Percentiles rank a stretch among this genome's conserved stretches.
Evolutionary conservation across 1,284 basidiomycete species (phyloP).

Genomic region (Cryptococcus amylolentus): DNA sequence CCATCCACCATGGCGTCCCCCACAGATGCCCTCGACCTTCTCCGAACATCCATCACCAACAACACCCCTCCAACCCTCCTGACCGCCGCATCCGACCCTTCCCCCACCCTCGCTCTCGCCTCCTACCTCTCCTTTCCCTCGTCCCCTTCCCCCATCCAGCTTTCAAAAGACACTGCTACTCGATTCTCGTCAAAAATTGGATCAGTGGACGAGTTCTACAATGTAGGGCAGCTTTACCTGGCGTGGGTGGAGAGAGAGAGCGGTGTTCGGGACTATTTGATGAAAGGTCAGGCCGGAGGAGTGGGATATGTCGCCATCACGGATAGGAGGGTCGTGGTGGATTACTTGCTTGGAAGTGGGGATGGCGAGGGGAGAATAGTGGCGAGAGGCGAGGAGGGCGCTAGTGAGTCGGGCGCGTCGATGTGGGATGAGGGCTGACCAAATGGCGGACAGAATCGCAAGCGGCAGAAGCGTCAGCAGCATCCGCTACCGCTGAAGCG

Average conservation of each 20-base stretch:
- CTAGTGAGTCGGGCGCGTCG: constrained; percentile 51
- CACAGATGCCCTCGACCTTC: constrained; percentile 40
- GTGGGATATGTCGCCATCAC: constrained; percentile 76
- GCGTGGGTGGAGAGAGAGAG: constrained; percentile 72
- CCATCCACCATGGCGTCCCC: constrained; percentile 9
- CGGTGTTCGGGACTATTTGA: constrained; percentile 77
- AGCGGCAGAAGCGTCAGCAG: constrained; percentile 22
- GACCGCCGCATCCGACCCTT: constrained; percentile 51
- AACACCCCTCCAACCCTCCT: constrained; percentile 39
- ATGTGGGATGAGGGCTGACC: neutral
- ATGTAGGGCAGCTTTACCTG: constrained; percentile 73
- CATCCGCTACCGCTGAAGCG: constrained; percentile 21
- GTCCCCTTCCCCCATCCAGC: constrained; percentile 38
- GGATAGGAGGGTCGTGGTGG: constrained; percentile 74
- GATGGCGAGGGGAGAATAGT: constrained; percentile 58
- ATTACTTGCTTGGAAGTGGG: constrained; percentile 67
- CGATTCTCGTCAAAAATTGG: constrained; percentile 59
- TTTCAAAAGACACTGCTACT: constrained; percentile 69
- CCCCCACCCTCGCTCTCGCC: constrained; percentile 57
- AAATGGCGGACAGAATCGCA: constrained; percentile 17
- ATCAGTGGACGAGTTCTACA: constrained; percentile 64
- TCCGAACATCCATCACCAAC: constrained; percentile 29
- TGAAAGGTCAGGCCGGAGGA: constrained; percentile 69
- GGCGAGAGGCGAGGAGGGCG: constrained; percentile 55
- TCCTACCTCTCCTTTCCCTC: constrained; percentile 63